Evolutionary conservation across 2,329 filamentous ascomycete species (phyloP).

Genomic region (Nemania serpens): DNA sequence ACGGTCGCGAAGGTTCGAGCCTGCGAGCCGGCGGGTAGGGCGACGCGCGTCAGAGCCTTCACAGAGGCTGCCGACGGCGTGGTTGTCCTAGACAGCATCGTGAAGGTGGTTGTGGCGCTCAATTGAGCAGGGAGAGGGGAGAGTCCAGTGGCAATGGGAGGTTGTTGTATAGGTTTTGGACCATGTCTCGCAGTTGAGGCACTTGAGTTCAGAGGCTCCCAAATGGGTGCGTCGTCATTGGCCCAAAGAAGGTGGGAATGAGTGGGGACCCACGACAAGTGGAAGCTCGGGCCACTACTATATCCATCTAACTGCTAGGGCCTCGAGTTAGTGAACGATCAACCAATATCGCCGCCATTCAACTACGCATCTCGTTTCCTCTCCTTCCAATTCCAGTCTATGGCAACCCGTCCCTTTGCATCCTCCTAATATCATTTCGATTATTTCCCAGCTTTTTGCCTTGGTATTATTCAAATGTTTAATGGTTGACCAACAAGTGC

Average conservation of each 20-base stretch:
- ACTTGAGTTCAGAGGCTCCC: slow-evolving; percentile 36
- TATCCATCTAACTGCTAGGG: too few relatives aligned
- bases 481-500: too few relatives aligned
- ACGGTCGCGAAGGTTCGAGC: slow-evolving; percentile 79
- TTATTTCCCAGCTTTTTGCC: too few relatives aligned
- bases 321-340: too few relatives aligned
- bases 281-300: slow-evolving; percentile 33
- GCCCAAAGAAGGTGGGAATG: slow-evolving; percentile 10
- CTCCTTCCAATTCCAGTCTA: too few relatives aligned
- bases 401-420: too few relatives aligned
- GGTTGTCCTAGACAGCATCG: slow-evolving; percentile 51
- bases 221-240: slow-evolving; percentile 37
- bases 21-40: slow-evolving; percentile 49
- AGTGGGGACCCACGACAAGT: slow-evolving; percentile 31
- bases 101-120: slow-evolving; percentile 42
- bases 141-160: slow-evolving; percentile 35
- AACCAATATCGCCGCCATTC: too few relatives aligned
- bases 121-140: slow-evolving; percentile 43
- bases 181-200: slow-evolving; percentile 36
- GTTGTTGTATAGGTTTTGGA: slow-evolving; percentile 34
- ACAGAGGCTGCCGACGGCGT: slow-evolving; percentile 47
- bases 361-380: too few relatives aligned
- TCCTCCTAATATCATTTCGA: too few relatives aligned
- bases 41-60: slow-evolving; percentile 47
- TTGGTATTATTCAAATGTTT: too few relatives aligned